A percentile compares a stretch with the other conserved stretches of the same genome.
These are phyloP conservation scores for Solanum stenotomum DNA, from an alignment of 257 asterid species.

Conservation along the genomic window DNA sequence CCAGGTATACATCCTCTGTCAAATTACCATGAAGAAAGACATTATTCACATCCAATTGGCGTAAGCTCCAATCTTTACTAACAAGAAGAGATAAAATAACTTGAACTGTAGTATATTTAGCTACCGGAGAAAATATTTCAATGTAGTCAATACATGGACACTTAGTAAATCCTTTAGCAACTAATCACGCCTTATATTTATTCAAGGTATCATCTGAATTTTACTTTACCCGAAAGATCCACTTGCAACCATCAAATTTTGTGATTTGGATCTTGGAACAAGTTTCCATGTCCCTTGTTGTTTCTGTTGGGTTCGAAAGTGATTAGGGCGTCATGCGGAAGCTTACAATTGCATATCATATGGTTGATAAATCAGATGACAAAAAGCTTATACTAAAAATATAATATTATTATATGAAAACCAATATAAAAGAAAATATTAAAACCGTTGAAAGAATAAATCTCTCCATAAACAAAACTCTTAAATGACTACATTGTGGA, in stretches of 20 bases:
- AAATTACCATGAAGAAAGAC: neutral
- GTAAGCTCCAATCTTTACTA: neutral
- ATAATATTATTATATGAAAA: too few relatives aligned
- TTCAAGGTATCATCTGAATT: neutral
- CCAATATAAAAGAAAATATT: too few relatives aligned
- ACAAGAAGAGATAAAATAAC: neutral
- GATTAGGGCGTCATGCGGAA: too few relatives aligned
- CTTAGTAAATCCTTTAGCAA: neutral
- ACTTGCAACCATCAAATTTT: neutral
- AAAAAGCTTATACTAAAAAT: too few relatives aligned
- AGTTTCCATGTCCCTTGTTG: neutral
- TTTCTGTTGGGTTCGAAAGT: too few relatives aligned
- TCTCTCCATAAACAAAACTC: too few relatives aligned
- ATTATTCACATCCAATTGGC: neutral
- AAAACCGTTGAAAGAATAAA: too few relatives aligned
- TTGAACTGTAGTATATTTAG: neutral
- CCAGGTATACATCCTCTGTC: neutral
- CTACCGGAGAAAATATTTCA: neutral
- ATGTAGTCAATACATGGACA: neutral
- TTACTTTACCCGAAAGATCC: neutral
- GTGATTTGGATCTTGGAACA: neutral
- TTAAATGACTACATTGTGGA: too few relatives aligned
- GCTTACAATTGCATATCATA: too few relatives aligned
- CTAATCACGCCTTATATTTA: too few relatives aligned
- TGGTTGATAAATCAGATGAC: too few relatives aligned